Evolutionary conservation across 768 basidiomycete genomes (phyloP).

Genomic region (Tylopilus sp.): DNA sequence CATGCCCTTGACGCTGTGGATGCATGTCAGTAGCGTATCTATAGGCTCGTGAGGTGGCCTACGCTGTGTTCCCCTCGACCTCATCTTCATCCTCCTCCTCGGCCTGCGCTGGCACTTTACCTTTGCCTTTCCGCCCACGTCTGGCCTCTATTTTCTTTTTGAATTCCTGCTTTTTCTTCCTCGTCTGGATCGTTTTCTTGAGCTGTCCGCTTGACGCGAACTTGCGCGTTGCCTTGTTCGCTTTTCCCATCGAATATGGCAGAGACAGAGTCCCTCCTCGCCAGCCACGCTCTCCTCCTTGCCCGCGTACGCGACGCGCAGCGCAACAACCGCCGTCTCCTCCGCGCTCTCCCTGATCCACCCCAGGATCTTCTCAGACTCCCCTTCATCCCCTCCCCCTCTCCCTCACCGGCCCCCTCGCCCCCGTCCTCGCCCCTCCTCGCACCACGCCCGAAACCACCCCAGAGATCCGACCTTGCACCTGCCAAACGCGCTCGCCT

Average conservation of each 20-base stretch:
- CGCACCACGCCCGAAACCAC: slow-evolving; percentile 31
- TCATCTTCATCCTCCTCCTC: slow-evolving; percentile 24
- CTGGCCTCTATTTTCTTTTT: slow-evolving; percentile 68
- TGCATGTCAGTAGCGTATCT: not conserved
- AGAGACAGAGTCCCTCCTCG: slow-evolving; percentile 55
- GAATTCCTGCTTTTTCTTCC: slow-evolving; percentile 77
- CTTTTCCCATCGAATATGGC: slow-evolving; percentile 49
- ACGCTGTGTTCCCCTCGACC: slow-evolving; percentile 10
- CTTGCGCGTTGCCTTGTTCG: slow-evolving; percentile 69
- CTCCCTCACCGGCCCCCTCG: slow-evolving; percentile 48
- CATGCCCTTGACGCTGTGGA: slow-evolving; percentile 39
- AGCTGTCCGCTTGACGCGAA: slow-evolving; percentile 87
- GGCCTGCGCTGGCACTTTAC: slow-evolving; percentile 26
- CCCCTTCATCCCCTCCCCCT: slow-evolving; percentile 56
- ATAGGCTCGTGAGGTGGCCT: not conserved
- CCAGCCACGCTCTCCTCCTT: slow-evolving; percentile 57
- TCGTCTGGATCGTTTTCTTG: slow-evolving; percentile 78
- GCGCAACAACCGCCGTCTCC: slow-evolving; percentile 50
- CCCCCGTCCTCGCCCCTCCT: slow-evolving; percentile 45
- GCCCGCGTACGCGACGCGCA: slow-evolving; percentile 54
- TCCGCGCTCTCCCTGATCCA: slow-evolving; percentile 53
- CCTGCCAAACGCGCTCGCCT: slow-evolving; percentile 74
- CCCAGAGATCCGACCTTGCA: slow-evolving; percentile 48
- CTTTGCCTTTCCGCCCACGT: slow-evolving; percentile 40
- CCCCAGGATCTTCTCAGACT: slow-evolving; percentile 53